These are phyloP conservation scores for Penicillium coffeae DNA, from an alignment of 495 filamentous ascomycete genomes.

Conservation along the genomic window DNA sequence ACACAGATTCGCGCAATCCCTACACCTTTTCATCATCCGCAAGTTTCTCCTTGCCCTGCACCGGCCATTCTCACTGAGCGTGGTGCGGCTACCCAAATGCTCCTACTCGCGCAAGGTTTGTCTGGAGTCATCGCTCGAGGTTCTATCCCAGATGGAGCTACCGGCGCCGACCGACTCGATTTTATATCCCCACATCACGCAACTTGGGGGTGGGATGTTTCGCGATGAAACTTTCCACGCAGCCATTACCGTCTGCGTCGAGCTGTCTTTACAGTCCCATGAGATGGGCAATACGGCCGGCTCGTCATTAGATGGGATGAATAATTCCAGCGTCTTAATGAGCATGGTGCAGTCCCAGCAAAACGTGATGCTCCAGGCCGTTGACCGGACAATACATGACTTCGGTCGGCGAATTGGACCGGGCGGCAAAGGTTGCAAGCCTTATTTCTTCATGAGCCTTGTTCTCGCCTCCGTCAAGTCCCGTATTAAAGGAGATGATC, in stretches of 20 bases:
- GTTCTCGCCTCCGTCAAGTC: slow-evolving; percentile 16
- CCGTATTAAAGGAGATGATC: slow-evolving; percentile 35
- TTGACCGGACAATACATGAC: slow-evolving; percentile 30
- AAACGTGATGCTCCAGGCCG: slow-evolving; percentile 31
- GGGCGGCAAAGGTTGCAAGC: slow-evolving; percentile 32
- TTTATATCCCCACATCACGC: slow-evolving; percentile 28
- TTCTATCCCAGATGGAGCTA: slow-evolving; percentile 44
- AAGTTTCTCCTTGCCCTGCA: slow-evolving; percentile 53
- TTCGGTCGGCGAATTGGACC: slow-evolving; percentile 28
- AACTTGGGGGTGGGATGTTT: slow-evolving; percentile 36
- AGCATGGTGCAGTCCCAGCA: slow-evolving; percentile 38
- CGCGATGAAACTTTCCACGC: slow-evolving; percentile 40
- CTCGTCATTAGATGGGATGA: slow-evolving; percentile 12
- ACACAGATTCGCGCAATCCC: slow-evolving; percentile 31
- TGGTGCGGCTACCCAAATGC: slow-evolving; percentile 46
- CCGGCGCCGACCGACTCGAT: slow-evolving; percentile 14
- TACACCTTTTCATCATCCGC: slow-evolving; percentile 44
- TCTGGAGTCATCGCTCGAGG: slow-evolving; percentile 47
- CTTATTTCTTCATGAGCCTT: slow-evolving; percentile 33
- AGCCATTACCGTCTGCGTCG: slow-evolving; percentile 34
- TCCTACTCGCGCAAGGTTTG: slow-evolving; percentile 55
- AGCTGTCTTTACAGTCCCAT: slow-evolving; percentile 31
- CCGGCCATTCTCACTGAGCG: slow-evolving; percentile 48
- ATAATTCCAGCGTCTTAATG: slow-evolving; percentile 25
- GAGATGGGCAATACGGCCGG: slow-evolving; percentile 21